A percentile compares a stretch with the other conserved stretches of the same genome.
phyloP scores from a whole-genome alignment of 2,329 filamentous ascomycete species.

The Bipolaris gigantea region DNA sequence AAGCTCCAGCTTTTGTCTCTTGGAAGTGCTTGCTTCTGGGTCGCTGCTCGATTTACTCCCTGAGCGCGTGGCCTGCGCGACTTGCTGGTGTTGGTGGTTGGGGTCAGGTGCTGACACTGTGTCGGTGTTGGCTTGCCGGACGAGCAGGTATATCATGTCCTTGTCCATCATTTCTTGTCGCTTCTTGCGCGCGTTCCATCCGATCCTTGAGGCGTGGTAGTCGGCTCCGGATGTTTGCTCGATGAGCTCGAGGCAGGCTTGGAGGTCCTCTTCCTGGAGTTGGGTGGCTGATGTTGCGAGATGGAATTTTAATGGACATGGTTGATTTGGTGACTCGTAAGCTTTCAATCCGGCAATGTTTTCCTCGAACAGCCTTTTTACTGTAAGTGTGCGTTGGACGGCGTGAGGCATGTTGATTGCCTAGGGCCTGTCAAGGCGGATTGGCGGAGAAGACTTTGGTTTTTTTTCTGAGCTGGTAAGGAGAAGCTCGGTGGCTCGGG shows the following conservation, averaged over 20 bases:
- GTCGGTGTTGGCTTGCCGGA: slow-evolving; percentile 16
- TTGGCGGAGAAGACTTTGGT: background rate
- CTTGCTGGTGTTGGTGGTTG: background rate
- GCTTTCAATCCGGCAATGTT: slow-evolving; percentile 3
- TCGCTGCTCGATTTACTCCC: background rate
- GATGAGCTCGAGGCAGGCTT: slow-evolving; percentile 59
- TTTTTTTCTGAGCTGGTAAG: background rate
- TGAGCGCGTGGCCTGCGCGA: background rate
- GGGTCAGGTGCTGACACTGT: background rate
- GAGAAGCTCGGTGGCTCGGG: background rate
- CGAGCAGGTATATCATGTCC: slow-evolving; percentile 69
- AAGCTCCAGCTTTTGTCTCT: background rate
- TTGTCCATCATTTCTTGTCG: slow-evolving; percentile 67
- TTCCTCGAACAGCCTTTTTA: slow-evolving; percentile 11
- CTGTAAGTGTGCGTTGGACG: background rate
- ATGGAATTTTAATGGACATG: slow-evolving; percentile 14
- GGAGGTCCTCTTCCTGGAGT: slow-evolving; percentile 47
- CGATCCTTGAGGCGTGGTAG: slow-evolving; percentile 63
- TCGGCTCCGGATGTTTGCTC: slow-evolving; percentile 64
- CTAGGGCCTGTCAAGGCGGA: background rate
- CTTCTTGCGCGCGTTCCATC: slow-evolving; percentile 67
- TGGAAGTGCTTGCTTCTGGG: background rate
- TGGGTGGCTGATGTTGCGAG: slow-evolving; percentile 28
- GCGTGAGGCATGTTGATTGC: background rate
- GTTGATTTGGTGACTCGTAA: background rate